These are phyloP conservation scores for Phytophthora hybrid DNA, from an alignment of 352 stramenopile genomes.

Conservation along the genomic window DNA sequence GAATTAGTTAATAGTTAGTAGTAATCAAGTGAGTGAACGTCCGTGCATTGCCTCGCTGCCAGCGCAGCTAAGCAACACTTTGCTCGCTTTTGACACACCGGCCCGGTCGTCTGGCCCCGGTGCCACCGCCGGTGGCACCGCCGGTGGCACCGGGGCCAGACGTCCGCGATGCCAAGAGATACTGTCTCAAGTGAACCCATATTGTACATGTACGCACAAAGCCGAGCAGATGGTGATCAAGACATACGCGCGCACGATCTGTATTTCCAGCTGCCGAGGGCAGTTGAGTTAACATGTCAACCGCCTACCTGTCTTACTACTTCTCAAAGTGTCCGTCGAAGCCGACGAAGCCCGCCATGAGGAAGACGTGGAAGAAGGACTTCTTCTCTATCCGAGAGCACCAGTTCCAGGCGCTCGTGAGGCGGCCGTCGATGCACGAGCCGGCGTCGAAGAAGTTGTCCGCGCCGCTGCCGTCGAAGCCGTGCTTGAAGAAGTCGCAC, in stretches of 20 bases:
- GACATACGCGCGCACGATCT: constrained; percentile 20
- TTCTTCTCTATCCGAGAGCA: constrained; percentile 93
- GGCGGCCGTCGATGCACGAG: constrained; percentile 92
- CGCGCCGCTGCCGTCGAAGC: constrained; percentile 92
- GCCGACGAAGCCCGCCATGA: constrained; percentile 92
- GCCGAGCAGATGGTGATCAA: constrained; percentile 19
- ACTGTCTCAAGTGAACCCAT: constrained; percentile 23
- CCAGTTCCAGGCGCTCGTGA: constrained; percentile 95
- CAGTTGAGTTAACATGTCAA: background rate
- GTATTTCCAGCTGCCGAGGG: constrained; percentile 27
- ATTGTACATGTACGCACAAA: constrained; percentile 13
- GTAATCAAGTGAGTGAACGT: constrained; percentile 36
- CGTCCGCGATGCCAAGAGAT: constrained; percentile 7
- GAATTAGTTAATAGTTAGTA: constrained; percentile 44
- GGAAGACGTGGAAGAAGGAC: constrained; percentile 91
- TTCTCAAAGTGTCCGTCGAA: constrained; percentile 94
- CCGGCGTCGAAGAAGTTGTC: constrained; percentile 88
- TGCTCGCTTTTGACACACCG: too few species aligned
- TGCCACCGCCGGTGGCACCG: too few species aligned
- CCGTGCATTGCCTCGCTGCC: background rate
- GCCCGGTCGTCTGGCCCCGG: too few species aligned
- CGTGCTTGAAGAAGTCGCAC: constrained; percentile 94
- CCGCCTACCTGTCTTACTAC: constrained; percentile 39
- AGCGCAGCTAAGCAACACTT: too few species aligned
- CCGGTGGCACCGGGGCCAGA: too few species aligned